These are phyloP conservation scores for Huntiella decipiens DNA, from an alignment of 2,329 filamentous ascomycete species.

Conservation along the genomic window DNA sequence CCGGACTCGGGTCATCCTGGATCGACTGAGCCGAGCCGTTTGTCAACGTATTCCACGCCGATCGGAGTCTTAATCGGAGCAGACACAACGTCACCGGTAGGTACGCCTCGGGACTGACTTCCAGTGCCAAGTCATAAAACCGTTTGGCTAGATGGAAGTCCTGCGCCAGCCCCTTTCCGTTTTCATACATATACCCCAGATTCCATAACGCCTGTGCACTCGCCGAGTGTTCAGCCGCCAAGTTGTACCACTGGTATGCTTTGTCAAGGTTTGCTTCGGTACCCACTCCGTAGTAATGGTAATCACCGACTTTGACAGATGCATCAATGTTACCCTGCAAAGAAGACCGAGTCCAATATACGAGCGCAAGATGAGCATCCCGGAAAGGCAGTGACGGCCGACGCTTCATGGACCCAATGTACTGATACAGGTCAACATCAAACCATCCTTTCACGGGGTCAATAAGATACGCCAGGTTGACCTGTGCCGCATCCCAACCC, in stretches of 20 bases:
- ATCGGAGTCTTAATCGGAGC: constrained; percentile 64
- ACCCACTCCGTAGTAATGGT: constrained; percentile 74
- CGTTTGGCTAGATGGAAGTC: constrained; percentile 95
- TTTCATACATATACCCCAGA: constrained; percentile 98
- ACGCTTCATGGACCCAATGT: constrained; percentile 6
- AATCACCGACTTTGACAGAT: constrained; percentile 95
- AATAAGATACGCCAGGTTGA: constrained; percentile 74
- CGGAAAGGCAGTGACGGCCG: constrained; percentile 21
- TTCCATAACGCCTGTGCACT: constrained; percentile 95
- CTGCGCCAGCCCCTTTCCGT: constrained; percentile 77
- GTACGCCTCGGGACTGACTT: constrained; percentile 85
- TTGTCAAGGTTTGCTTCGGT: constrained; percentile 56
- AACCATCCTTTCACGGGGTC: constrained; percentile 47
- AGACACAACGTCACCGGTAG: constrained; percentile 78
- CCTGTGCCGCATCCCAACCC: constrained; percentile 75
- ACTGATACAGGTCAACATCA: constrained; percentile 29
- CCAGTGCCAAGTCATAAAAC: constrained; percentile 82
- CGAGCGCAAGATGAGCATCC: constrained; percentile 48
- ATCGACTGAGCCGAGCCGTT: constrained; percentile 86
- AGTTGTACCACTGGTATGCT: constrained; percentile 80
- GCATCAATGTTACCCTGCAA: constrained; percentile 87
- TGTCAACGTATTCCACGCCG: constrained; percentile 87
- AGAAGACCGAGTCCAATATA: constrained; percentile 90
- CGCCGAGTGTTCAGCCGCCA: constrained; percentile 75
- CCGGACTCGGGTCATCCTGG: constrained; percentile 65